Evolutionary conservation across 257 asterid species (phyloP).

Genomic region (Petunia secreta): DNA sequence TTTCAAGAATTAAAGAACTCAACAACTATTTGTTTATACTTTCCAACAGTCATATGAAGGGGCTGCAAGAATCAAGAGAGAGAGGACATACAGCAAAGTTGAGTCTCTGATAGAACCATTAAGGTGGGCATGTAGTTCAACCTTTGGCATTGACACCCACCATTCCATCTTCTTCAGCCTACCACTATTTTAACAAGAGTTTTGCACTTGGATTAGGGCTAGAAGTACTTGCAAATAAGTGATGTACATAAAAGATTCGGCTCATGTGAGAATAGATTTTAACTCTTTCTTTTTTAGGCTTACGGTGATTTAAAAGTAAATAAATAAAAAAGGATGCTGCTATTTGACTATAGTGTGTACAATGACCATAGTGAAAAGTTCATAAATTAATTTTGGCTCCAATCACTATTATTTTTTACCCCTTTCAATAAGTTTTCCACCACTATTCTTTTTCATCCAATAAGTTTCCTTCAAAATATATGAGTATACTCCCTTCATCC

Average conservation of each 20-base stretch:
- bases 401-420: too few relatives aligned
- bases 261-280: background rate
- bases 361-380: too few relatives aligned
- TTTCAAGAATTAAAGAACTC: background rate
- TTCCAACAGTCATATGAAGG: background rate
- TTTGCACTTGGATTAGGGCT: background rate
- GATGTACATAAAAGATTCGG: background rate
- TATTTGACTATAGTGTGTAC: too few relatives aligned
- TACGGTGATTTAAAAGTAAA: too few relatives aligned
- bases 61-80: background rate
- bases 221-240: background rate
- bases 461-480: too few relatives aligned
- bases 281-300: too few relatives aligned
- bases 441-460: too few relatives aligned
- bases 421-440: too few relatives aligned
- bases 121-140: conserved; percentile 91
- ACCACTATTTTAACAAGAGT: background rate
- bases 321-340: too few relatives aligned
- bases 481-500: too few relatives aligned
- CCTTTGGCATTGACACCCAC: conserved; percentile 77
- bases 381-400: too few relatives aligned
- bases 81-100: conserved; percentile 62
- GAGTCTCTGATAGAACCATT: conserved; percentile 90
- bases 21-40: background rate
- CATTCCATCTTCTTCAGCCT: conserved; percentile 55